Percentiles rank a stretch among this genome's conserved stretches.
Conservation (phyloP, 306 rosid genomes). For the Sphenostylis stenocarpa region DNA sequence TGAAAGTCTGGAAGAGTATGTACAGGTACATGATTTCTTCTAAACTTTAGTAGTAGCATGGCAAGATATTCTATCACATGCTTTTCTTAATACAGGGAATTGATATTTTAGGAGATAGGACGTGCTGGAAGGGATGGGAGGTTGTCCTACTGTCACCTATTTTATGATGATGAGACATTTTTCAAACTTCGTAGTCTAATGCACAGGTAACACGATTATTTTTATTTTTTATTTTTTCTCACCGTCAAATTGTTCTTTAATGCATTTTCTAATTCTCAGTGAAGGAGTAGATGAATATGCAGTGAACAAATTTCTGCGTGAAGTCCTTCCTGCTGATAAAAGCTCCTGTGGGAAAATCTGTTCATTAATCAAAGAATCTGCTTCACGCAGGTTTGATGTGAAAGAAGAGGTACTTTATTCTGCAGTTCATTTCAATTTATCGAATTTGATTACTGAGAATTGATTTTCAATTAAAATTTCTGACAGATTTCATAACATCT, state of each 20-base stretch:
- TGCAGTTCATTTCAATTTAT: constrained; percentile 30
- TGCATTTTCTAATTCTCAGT: constrained; percentile 49
- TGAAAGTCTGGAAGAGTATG: constrained; percentile 93
- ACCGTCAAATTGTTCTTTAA: constrained; percentile 26
- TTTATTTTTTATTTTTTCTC: neutral
- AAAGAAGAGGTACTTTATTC: constrained; percentile 84
- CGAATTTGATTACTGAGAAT: constrained; percentile 18
- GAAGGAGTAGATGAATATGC: constrained; percentile 88
- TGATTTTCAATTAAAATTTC: constrained; percentile 16
- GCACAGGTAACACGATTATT: constrained; percentile 55
- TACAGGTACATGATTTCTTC: constrained; percentile 64
- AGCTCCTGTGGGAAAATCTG: constrained; percentile 57
- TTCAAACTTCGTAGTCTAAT: constrained; percentile 88
- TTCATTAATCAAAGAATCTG: constrained; percentile 76
- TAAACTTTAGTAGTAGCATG: constrained; percentile 1
- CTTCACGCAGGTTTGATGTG: constrained; percentile 85
- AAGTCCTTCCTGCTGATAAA: constrained; percentile 62
- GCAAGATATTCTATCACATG: constrained; percentile 24
- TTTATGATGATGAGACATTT: constrained; percentile 70
- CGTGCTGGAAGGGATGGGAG: constrained; percentile 97
- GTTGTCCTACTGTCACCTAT: constrained; percentile 80
- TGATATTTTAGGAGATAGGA: constrained; percentile 70
- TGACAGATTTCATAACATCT: constrained; percentile 14
- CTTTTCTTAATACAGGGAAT: constrained; percentile 27
- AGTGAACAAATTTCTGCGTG: constrained; percentile 73